Conservation (phyloP, 768 basidiomycete species). For the Mycena albidolilacea region DNA sequence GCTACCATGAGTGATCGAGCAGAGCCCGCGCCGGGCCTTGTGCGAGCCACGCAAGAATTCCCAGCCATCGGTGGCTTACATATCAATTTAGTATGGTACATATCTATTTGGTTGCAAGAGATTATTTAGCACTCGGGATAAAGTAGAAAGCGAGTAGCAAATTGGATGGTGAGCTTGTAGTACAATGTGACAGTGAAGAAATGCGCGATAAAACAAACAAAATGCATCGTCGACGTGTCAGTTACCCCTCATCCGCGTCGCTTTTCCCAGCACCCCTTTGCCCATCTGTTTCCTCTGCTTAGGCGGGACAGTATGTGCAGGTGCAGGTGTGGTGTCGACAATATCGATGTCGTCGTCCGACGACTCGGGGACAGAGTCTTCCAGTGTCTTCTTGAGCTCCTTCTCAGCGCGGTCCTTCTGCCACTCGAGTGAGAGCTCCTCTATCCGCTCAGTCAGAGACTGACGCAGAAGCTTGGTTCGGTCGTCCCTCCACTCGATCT, state of each 20-base stretch:
- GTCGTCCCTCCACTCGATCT: conserved; percentile 62
- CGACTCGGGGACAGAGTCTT: conserved; percentile 48
- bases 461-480: conserved; percentile 64
- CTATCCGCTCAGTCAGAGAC: conserved; percentile 58
- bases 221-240: conserved; percentile 6
- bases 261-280: conserved; percentile 22
- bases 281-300: conserved; percentile 16
- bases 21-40: too few relatives aligned
- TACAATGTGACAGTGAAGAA: not conserved
- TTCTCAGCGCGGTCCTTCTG: conserved; percentile 59
- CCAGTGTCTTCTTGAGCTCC: conserved; percentile 55
- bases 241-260: conserved; percentile 17
- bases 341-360: conserved; percentile 63
- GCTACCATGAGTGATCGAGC: too few relatives aligned
- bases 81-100: conserved; percentile 17
- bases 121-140: not conserved
- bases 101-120: conserved; percentile 14
- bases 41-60: too few relatives aligned
- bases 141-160: conserved; percentile 7
- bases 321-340: conserved; percentile 49
- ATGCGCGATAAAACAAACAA: conserved; percentile 9
- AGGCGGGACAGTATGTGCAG: conserved; percentile 1
- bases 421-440: conserved; percentile 68
- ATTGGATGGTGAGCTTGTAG: conserved; percentile 26
- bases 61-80: too few relatives aligned